Conservation (phyloP, 2,329 filamentous ascomycete genomes). For the Claviceps africana region DNA sequence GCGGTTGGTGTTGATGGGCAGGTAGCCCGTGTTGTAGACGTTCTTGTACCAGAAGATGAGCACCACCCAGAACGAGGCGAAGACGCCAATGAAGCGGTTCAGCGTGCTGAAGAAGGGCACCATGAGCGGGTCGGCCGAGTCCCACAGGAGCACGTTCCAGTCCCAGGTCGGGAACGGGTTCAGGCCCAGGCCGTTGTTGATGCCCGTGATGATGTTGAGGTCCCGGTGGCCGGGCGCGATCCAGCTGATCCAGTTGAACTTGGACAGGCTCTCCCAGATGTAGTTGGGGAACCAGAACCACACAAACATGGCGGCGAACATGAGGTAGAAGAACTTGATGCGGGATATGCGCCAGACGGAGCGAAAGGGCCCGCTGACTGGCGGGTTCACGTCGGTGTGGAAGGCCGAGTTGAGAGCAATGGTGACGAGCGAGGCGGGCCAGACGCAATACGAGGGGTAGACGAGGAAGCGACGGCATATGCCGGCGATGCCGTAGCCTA, state of each 20-base stretch:
- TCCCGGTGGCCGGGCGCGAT: slow-evolving; percentile 33
- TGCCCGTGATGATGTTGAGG: slow-evolving; percentile 28
- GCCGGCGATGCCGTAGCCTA: slow-evolving; percentile 47
- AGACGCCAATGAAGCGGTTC: slow-evolving; percentile 46
- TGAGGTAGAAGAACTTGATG: slow-evolving; percentile 36
- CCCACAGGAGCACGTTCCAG: slow-evolving; percentile 32
- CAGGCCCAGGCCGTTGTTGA: slow-evolving; percentile 30
- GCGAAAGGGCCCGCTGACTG: slow-evolving; percentile 28
- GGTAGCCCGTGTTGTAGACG: slow-evolving; percentile 41
- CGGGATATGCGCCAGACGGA: slow-evolving; percentile 32
- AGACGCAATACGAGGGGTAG: slow-evolving; percentile 41
- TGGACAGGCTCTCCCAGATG: slow-evolving; percentile 35
- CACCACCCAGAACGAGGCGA: slow-evolving; percentile 40
- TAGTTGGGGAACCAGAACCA: slow-evolving; percentile 47
- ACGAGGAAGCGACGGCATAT: slow-evolving; percentile 39
- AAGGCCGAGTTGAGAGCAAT: slow-evolving; percentile 41
- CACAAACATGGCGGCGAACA: slow-evolving; percentile 38
- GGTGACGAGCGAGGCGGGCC: slow-evolving; percentile 41
- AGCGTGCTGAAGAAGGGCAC: slow-evolving; percentile 44
- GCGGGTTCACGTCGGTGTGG: slow-evolving; percentile 29
- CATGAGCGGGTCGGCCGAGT: slow-evolving; percentile 30
- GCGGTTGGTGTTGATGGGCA: slow-evolving; percentile 37
- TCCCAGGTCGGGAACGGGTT: slow-evolving; percentile 34
- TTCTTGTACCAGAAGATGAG: slow-evolving; percentile 45
- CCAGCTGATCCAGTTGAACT: slow-evolving; percentile 45